Conservation (phyloP, 1,284 basidiomycete genomes). For the Malassezia yamatoensis region DNA sequence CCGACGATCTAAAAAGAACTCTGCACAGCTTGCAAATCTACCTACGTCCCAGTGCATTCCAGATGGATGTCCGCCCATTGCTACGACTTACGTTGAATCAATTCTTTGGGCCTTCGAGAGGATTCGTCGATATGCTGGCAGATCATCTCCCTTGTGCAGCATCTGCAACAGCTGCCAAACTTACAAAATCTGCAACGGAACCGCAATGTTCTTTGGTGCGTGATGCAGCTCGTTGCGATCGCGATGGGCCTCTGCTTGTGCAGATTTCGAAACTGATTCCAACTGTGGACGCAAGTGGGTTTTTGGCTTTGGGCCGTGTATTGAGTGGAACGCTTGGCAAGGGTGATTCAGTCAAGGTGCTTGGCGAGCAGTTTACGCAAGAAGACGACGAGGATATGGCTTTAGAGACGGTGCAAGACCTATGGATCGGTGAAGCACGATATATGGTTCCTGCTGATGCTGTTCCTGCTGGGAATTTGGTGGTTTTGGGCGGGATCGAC, state of each 20-base stretch:
- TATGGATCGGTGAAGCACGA: constrained; percentile 84
- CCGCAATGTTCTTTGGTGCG: constrained; percentile 50
- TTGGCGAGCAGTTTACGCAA: constrained; percentile 90
- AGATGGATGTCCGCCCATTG: constrained; percentile 92
- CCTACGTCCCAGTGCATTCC: constrained; percentile 85
- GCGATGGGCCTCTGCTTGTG: constrained; percentile 78
- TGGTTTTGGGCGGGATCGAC: constrained; percentile 84
- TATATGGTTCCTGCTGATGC: constrained; percentile 82
- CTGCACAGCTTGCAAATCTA: constrained; percentile 70
- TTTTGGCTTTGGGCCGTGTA: constrained; percentile 88
- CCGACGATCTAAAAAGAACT: constrained; percentile 68
- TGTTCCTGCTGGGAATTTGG: constrained; percentile 81
- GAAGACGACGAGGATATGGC: constrained; percentile 99
- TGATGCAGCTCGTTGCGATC: constrained; percentile 71
- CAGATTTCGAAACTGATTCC: constrained; percentile 90
- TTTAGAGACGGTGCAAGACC: constrained; percentile 68
- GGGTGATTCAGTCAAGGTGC: constrained; percentile 79
- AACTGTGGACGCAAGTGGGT: constrained; percentile 86
- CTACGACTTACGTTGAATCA: constrained; percentile 86
- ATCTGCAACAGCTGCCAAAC: constrained; percentile 63
- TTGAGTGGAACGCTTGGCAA: constrained; percentile 78
- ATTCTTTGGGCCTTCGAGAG: constrained; percentile 78
- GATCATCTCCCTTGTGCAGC: constrained; percentile 72
- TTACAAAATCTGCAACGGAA: constrained; percentile 47
- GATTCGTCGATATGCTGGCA: constrained; percentile 82